Percentiles rank a stretch among this genome's conserved stretches.
Evolutionary conservation across 345 rosid genomes (phyloP).

Genomic region (Pelargonium nanum): DNA sequence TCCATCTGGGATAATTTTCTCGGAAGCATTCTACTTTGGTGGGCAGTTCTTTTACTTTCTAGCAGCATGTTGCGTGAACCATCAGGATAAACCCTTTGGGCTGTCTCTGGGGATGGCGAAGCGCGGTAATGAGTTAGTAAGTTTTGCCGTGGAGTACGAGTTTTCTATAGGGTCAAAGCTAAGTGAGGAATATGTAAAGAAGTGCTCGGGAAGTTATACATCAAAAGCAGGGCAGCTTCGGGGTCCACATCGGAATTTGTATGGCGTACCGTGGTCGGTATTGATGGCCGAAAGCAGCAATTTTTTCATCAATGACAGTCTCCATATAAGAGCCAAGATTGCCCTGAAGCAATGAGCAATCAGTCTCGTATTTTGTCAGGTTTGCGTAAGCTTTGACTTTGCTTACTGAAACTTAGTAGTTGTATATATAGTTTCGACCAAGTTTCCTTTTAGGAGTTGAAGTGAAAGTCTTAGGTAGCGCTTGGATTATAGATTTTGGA

Average conservation of each 20-base stretch:
- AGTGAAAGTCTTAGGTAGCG: too few relatives aligned
- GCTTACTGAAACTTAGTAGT: too few relatives aligned
- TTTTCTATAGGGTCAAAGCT: conserved; percentile 55
- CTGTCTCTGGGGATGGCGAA: conserved; percentile 43
- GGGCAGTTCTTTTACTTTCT: conserved; percentile 45
- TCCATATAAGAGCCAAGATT: conserved; percentile 61
- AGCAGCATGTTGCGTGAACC: conserved; percentile 53
- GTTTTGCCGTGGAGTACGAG: conserved; percentile 41
- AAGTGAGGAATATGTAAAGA: conserved; percentile 34
- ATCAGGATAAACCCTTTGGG: conserved; percentile 42
- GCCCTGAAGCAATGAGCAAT: conserved; percentile 32
- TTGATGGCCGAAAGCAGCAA: conserved; percentile 39
- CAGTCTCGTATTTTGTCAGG: too few relatives aligned
- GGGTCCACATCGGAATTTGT: conserved; percentile 39
- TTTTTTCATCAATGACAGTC: conserved; percentile 47
- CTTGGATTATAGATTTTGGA: too few relatives aligned
- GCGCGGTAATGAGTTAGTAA: conserved; percentile 44
- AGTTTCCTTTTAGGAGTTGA: too few relatives aligned
- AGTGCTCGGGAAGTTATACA: conserved; percentile 33
- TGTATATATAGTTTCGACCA: too few relatives aligned
- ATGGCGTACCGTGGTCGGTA: conserved; percentile 35
- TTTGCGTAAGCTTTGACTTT: too few relatives aligned
- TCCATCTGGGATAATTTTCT: conserved; percentile 35
- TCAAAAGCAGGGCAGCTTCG: conserved; percentile 43
- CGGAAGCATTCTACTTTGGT: conserved; percentile 49